phyloP scores from a whole-genome alignment of 371 early-diverging fungal species.

The Saksenaea vasiformis region DNA sequence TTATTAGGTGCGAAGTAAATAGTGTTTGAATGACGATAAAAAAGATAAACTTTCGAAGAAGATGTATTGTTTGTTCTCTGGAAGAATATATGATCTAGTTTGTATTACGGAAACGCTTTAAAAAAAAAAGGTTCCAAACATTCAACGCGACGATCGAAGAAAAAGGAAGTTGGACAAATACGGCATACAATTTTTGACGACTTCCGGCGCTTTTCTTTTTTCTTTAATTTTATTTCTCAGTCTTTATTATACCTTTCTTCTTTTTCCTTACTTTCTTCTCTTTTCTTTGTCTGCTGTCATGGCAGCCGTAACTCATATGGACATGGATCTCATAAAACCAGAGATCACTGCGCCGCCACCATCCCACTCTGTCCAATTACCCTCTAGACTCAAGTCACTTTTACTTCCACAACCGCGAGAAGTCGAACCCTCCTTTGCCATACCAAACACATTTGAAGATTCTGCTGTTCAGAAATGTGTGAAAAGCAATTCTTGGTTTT shows the following conservation, averaged over 20 bases:
- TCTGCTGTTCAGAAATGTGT: constrained; percentile 14
- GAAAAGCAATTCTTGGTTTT: constrained; percentile 26
- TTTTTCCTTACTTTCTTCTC: background rate
- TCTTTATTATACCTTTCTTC: background rate
- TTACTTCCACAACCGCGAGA: constrained; percentile 15
- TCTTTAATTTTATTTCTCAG: background rate
- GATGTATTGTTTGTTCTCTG: no score
- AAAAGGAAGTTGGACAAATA: background rate
- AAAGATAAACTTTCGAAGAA: no score
- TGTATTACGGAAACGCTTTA: background rate
- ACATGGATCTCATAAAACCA: background rate
- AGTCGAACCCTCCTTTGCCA: constrained; percentile 3
- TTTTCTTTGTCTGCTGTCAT: background rate
- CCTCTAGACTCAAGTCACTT: constrained; percentile 41
- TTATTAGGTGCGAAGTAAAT: no score
- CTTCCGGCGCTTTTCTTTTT: background rate
- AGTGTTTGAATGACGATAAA: no score
- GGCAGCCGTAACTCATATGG: background rate
- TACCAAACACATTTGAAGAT: constrained; percentile 18
- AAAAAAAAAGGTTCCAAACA: background rate
- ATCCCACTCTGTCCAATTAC: constrained; percentile 39
- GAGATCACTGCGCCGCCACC: constrained; percentile 34
- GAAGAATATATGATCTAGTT: background rate
- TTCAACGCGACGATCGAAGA: background rate
- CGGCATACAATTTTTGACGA: background rate